phyloP scores from a whole-genome alignment of 108 stramenopile genomes.

The Ochromonas danica region DNA sequence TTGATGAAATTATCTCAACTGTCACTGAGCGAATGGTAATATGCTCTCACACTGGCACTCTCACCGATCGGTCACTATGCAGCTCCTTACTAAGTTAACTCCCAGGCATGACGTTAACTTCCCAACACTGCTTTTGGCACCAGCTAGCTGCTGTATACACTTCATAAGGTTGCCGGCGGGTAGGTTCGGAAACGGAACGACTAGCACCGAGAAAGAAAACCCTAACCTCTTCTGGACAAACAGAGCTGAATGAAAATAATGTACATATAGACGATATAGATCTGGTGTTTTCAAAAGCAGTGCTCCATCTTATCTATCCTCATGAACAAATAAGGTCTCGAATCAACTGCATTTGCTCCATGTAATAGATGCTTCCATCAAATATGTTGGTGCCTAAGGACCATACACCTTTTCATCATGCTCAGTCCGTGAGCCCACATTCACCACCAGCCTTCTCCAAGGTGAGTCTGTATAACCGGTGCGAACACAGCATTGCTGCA shows the following conservation, averaged over 20 bases:
- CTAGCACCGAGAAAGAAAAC: conserved; percentile 15
- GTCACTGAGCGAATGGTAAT: no score
- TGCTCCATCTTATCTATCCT: conserved; percentile 15
- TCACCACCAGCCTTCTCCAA: conserved; percentile 13
- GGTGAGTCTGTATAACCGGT: conserved; percentile 14
- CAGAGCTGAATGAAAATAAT: conserved; percentile 17
- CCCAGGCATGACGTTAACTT: no score
- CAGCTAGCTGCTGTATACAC: conserved; percentile 14
- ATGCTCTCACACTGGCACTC: no score
- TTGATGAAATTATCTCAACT: no score
- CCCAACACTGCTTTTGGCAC: conserved; percentile 13
- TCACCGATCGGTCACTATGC: no score
- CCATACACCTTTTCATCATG: conserved; percentile 10
- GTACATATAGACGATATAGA: conserved; percentile 17
- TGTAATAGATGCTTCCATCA: conserved; percentile 6
- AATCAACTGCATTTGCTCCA: conserved; percentile 15
- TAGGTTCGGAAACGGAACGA: conserved; percentile 14
- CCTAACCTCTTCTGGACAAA: conserved; percentile 15
- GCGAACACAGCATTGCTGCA: conserved; percentile 13
- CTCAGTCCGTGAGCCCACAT: conserved; percentile 9
- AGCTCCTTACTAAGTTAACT: no score
- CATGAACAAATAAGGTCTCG: conserved; percentile 15
- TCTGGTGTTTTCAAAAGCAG: conserved; percentile 10
- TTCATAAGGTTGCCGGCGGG: conserved; percentile 13
- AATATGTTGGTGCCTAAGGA: conserved; percentile 15